phyloP scores from a whole-genome alignment of 1,139 yeast genomes.

The Yamadazyma mexicana region DNA sequence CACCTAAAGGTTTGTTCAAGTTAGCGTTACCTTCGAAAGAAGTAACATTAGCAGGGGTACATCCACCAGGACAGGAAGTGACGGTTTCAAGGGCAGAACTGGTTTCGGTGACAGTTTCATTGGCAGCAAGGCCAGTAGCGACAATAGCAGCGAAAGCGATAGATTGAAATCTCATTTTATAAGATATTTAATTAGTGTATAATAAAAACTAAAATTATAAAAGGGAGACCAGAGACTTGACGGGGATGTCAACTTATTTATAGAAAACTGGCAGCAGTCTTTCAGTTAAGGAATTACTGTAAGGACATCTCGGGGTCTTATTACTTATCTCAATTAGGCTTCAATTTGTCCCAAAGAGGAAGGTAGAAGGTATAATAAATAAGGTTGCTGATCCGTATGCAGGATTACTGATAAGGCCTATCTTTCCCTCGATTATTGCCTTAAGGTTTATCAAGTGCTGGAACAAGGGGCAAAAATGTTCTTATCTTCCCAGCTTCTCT shows the following conservation, averaged over 20 bases:
- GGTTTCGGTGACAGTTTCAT: slow-evolving; percentile 8
- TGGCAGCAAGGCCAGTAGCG: slow-evolving; percentile 32
- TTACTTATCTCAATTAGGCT: not conserved
- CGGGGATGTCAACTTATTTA: slow-evolving; percentile 2
- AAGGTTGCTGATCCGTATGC: slow-evolving; percentile 1
- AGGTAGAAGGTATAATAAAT: not conserved
- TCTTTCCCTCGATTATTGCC: no score
- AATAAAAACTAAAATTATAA: not conserved
- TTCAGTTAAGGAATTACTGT: not conserved
- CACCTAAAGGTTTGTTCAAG: slow-evolving; percentile 19
- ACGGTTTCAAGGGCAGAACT: slow-evolving; percentile 29
- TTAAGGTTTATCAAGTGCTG: no score
- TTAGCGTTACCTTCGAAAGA: slow-evolving; percentile 32
- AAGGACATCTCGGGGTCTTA: not conserved
- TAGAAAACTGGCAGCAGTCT: not conserved
- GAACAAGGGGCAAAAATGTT: no score
- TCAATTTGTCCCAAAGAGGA: slow-evolving; percentile 1
- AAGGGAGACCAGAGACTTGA: not conserved
- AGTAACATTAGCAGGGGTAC: slow-evolving; percentile 28
- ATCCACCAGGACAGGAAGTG: slow-evolving; percentile 33
- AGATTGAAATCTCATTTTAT: slow-evolving; percentile 38
- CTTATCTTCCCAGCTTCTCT: no score
- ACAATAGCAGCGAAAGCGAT: slow-evolving; percentile 34
- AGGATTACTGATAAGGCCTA: slow-evolving; percentile 1
- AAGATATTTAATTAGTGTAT: no score